phyloP scores from a whole-genome alignment of 768 basidiomycete species.

The Amanita molliuscula region DNA sequence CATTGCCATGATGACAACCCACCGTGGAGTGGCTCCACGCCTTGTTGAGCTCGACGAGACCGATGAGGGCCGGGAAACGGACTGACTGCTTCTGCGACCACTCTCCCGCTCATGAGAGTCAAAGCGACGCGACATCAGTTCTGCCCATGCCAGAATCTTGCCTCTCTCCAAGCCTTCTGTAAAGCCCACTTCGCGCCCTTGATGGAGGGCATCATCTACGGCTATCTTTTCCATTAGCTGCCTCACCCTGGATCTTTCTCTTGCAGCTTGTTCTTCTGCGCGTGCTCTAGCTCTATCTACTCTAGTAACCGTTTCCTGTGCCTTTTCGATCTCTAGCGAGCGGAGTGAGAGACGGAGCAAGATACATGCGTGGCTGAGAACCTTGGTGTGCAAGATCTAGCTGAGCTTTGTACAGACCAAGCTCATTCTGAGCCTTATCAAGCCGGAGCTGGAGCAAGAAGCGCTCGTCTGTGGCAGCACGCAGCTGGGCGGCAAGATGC shows the following conservation, averaged over 20 bases:
- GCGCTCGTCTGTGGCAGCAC: constrained; percentile 20
- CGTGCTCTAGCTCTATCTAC: constrained; percentile 37
- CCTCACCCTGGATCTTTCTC: constrained; percentile 34
- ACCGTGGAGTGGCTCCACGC: constrained; percentile 2
- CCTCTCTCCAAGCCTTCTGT: constrained; percentile 33
- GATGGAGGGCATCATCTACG: constrained; percentile 40
- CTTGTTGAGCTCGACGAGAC: not conserved
- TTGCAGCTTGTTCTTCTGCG: constrained; percentile 36
- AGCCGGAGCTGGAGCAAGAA: constrained; percentile 20
- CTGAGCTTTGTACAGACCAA: constrained; percentile 47
- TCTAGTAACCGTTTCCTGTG: constrained; percentile 39
- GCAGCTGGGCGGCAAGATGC: constrained; percentile 23
- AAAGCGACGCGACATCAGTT: not conserved
- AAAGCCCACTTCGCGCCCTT: constrained; percentile 42
- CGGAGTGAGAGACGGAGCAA: not conserved
- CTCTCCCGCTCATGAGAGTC: not conserved
- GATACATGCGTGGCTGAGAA: constrained; percentile 9
- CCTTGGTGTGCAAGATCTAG: constrained; percentile 46
- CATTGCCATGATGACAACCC: not conserved
- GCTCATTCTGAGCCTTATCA: constrained; percentile 30
- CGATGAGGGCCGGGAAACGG: not conserved
- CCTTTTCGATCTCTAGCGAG: constrained; percentile 36
- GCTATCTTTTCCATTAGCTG: constrained; percentile 35
- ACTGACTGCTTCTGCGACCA: not conserved
- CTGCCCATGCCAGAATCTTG: constrained; percentile 10